Base-by-base conservation (phyloP, 2,329 filamentous ascomycete genomes). In the Botrytis galanthina region DNA sequence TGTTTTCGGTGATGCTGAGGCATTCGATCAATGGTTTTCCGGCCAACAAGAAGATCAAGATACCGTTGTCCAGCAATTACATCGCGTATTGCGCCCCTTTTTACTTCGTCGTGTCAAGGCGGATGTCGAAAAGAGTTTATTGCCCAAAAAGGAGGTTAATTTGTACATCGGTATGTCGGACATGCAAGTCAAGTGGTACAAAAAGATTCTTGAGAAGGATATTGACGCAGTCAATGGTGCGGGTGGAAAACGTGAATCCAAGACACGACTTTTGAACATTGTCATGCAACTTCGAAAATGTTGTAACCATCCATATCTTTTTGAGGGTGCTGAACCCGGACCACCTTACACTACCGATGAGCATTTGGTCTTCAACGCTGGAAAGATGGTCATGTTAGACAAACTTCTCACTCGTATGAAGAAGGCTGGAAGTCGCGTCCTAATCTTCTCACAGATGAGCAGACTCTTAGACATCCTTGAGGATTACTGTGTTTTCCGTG, bases 361-460 rank as follows among this genome's bases (percentile, higher is more conserved):
- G 83, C 97, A 99, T 84, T 86, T 99, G 70, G 86, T 99, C 60
- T 92, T 90, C 84, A 99, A 98, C 79, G 91, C 96, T 1, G 96
- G 95, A 35, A 99, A 99, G 85, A 99, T 99, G 96, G 89, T 94
- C 46, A 94, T 99, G 81, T 88, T 99, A 29, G 96, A 99, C 85
- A 97, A 94, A 84, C 89, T 99, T 18, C 86, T 99, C 67, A 91
- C 88, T 79, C 90, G 95, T 64, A 89, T 99, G 85, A 88, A 95
- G 82, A 89, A 88, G 64, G 92, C 97, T 81, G 96, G 94, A 60
- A 98, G 95, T 81, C 90, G 96, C 77, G 94, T 99, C n/a, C 88
- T 99, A 73, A 98, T 99, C 78, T 99, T 99, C 85, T 99, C 96
- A 0, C 96, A 99, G 81, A 99, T 99, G 96, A 98, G 95, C 80